These are phyloP conservation scores for Volvox africanus DNA, from an alignment of 139 green algal species.

Conservation along the genomic window DNA sequence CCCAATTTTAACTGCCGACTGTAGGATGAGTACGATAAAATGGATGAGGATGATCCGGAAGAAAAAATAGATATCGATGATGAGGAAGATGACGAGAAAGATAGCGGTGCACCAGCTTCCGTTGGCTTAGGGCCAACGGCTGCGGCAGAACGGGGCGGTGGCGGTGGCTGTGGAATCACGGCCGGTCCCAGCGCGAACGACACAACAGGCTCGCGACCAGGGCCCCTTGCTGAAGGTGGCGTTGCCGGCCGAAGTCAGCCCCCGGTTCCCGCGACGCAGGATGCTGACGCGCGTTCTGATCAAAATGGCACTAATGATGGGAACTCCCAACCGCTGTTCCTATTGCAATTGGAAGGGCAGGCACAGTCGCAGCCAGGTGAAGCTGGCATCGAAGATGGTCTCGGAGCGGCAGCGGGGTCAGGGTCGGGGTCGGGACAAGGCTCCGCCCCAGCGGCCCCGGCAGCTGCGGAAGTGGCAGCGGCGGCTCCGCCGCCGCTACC, in stretches of 20 bases:
- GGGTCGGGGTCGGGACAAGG: background rate
- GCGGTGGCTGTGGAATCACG: background rate
- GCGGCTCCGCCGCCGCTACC: background rate
- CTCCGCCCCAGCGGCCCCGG: background rate
- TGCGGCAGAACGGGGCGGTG: background rate
- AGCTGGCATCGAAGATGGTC: background rate
- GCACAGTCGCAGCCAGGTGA: background rate
- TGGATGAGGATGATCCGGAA: constrained; percentile 30
- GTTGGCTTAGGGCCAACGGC: background rate
- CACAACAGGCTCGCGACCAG: background rate
- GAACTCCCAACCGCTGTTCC: too few species aligned
- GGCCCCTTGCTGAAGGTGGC: background rate
- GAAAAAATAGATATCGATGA: background rate
- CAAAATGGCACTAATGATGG: background rate
- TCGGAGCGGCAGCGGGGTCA: background rate
- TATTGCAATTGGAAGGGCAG: background rate
- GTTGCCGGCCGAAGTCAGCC: background rate
- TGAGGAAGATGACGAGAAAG: background rate
- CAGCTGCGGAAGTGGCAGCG: background rate
- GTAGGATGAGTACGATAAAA: constrained; percentile 38
- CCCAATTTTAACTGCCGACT: background rate
- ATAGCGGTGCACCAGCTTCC: constrained; percentile 3
- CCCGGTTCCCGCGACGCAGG: background rate
- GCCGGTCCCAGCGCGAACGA: too few species aligned
- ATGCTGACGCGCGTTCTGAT: background rate